Conservation (phyloP, 2,329 filamentous ascomycete genomes). For the Ilyonectria sp. region DNA sequence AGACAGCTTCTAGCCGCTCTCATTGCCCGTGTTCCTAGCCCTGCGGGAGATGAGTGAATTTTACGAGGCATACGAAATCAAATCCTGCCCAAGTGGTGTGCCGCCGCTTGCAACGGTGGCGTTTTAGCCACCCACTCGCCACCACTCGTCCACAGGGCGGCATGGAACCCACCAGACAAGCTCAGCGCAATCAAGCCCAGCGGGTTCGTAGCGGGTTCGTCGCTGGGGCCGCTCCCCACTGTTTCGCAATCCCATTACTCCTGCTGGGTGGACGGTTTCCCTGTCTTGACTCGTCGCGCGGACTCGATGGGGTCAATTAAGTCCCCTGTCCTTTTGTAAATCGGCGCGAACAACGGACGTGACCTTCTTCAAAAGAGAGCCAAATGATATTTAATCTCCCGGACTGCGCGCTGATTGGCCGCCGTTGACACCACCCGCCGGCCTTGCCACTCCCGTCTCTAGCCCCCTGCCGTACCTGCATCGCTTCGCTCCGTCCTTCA, state of each 20-base stretch:
- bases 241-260: neutral
- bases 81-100: neutral
- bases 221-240: conserved; percentile 1
- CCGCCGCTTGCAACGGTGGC: neutral
- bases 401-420: conserved; percentile 31
- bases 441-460: conserved; percentile 35
- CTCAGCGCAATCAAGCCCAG: conserved; percentile 9
- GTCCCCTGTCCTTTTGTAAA: neutral
- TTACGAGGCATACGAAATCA: neutral
- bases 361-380: conserved; percentile 30
- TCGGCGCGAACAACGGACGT: conserved; percentile 1
- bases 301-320: conserved; percentile 9
- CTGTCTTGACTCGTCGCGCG: conserved; percentile 3
- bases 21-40: neutral
- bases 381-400: conserved; percentile 52
- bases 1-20: conserved; percentile 2
- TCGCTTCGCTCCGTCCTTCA: conserved; percentile 30
- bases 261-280: neutral
- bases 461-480: conserved; percentile 41
- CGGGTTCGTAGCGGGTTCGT: conserved; percentile 14
- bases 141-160: conserved; percentile 1
- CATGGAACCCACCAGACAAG: conserved; percentile 14
- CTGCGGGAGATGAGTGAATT: conserved; percentile 2
- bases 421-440: conserved; percentile 20
- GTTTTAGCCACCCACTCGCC: conserved; percentile 4